Conservation (phyloP, 73 alveolate genomes). For the Halteria grandinella region DNA sequence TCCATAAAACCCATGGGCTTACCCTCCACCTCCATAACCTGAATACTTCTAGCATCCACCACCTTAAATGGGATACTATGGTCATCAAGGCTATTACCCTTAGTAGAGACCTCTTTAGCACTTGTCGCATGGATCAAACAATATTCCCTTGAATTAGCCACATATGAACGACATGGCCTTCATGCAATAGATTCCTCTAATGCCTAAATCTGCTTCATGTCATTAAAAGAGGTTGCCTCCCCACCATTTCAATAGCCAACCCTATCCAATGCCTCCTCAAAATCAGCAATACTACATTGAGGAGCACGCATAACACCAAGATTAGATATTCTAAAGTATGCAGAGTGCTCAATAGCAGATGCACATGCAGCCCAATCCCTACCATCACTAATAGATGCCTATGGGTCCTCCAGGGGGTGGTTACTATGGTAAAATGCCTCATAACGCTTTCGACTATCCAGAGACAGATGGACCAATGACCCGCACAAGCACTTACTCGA, state of each 20-base stretch:
- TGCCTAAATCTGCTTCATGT: no score
- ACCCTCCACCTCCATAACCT: no score
- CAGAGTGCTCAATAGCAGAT: background rate
- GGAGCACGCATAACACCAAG: background rate
- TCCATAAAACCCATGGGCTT: no score
- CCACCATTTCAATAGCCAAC: constrained; percentile 7
- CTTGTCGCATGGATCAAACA: no score
- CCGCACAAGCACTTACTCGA: constrained; percentile 30
- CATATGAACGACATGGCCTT: no score
- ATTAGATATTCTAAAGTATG: background rate
- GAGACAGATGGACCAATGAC: constrained; percentile 8
- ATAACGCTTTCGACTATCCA: constrained; percentile 25
- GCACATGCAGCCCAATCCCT: background rate
- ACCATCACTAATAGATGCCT: background rate
- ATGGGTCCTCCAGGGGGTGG: background rate
- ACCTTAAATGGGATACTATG: no score
- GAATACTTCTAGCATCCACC: no score
- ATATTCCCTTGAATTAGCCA: no score
- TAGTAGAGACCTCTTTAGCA: no score
- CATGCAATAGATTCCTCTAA: no score
- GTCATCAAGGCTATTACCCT: no score
- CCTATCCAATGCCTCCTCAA: background rate
- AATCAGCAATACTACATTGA: background rate
- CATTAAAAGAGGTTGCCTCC: no score
- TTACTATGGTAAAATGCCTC: background rate